Evolutionary conservation across 1,139 yeast genomes (phyloP).

Genomic region (Lodderomyces parapsilosis): DNA sequence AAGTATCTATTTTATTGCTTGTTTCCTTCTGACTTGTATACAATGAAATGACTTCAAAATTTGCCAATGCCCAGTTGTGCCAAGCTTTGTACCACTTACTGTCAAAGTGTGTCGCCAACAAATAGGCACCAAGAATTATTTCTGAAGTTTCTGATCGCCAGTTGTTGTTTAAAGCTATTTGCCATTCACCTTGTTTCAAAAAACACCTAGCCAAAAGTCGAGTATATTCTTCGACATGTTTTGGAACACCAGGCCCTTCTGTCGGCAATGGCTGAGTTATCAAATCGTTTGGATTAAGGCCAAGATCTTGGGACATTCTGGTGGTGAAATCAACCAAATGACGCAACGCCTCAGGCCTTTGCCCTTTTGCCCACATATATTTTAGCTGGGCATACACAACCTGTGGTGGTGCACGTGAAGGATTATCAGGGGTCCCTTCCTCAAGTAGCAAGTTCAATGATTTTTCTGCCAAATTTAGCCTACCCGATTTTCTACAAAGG

Average conservation of each 20-base stretch:
- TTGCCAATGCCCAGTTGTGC: constrained; percentile 99
- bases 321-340: constrained; percentile 89
- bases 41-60: constrained; percentile 87
- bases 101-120: constrained; percentile 93
- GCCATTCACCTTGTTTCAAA: constrained; percentile 98
- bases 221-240: constrained; percentile 82
- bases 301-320: constrained; percentile 84
- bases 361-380: constrained; percentile 96
- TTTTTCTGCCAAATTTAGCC: constrained; percentile 90
- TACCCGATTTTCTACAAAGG: constrained; percentile 88
- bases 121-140: constrained; percentile 82
- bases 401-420: constrained; percentile 87
- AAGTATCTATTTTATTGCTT: constrained; percentile 16
- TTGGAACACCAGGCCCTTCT: constrained; percentile 69
- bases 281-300: constrained; percentile 74
- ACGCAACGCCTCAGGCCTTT: constrained; percentile 78
- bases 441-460: constrained; percentile 76
- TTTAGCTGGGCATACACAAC: constrained; percentile 96
- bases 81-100: constrained; percentile 95
- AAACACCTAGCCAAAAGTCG: constrained; percentile 88
- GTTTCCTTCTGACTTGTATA: constrained; percentile 40
- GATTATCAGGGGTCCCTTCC: constrained; percentile 56
- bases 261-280: constrained; percentile 86
- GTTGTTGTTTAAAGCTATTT: constrained; percentile 69
- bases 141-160: constrained; percentile 85